A percentile compares a stretch with the other conserved stretches of the same genome.
These are phyloP conservation scores for Russula virescens DNA, from an alignment of 768 basidiomycete species.

Conservation along the genomic window DNA sequence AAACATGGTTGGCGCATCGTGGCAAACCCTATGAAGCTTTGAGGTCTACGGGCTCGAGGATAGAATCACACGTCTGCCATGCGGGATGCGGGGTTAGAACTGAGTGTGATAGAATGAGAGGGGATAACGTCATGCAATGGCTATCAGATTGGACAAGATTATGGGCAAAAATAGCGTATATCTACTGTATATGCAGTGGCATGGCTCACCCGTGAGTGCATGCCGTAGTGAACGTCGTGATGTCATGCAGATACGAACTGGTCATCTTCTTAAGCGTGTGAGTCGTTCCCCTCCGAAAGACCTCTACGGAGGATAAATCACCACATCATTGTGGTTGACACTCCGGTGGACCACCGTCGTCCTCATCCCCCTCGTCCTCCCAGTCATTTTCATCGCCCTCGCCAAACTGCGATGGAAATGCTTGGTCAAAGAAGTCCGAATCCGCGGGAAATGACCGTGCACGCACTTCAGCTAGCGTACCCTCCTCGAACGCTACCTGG, in stretches of 20 bases:
- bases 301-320: background rate
- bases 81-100: no score
- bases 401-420: constrained; percentile 63
- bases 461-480: constrained; percentile 80
- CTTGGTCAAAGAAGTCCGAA: constrained; percentile 72
- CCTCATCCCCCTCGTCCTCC: constrained; percentile 68
- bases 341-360: constrained; percentile 41
- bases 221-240: background rate
- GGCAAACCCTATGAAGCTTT: background rate
- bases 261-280: background rate
- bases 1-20: background rate
- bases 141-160: background rate
- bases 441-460: constrained; percentile 68
- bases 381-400: constrained; percentile 58
- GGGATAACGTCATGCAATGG: background rate
- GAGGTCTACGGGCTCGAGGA: no score
- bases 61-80: no score
- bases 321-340: constrained; percentile 27
- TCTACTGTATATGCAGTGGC: constrained; percentile 5
- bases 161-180: constrained; percentile 12
- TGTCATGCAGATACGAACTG: background rate
- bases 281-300: background rate
- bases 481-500: constrained; percentile 65
- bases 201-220: constrained; percentile 1
- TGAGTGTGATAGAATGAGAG: background rate